These are phyloP conservation scores for Coemansia sp. DNA, from an alignment of 192 early-diverging fungal genomes.

Conservation along the genomic window DNA sequence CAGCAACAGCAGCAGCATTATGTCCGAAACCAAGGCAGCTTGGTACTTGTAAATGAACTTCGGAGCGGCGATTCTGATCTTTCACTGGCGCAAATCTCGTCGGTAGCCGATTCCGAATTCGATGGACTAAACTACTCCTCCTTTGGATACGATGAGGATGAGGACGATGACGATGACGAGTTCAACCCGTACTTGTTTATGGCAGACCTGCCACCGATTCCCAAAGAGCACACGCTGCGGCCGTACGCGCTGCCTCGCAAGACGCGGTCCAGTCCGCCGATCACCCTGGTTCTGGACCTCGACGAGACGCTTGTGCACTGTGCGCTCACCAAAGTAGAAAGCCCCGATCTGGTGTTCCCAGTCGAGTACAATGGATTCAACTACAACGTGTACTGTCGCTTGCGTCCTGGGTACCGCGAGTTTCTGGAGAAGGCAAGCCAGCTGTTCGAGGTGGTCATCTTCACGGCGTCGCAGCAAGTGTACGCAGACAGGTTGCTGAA, in stretches of 20 bases:
- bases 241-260: slow-evolving; percentile 61
- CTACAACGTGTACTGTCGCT: slow-evolving; percentile 66
- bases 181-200: slow-evolving; percentile 59
- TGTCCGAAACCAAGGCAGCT: not conserved
- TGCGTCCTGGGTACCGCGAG: slow-evolving; percentile 63
- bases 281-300: slow-evolving; percentile 66
- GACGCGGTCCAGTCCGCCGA: slow-evolving; percentile 61
- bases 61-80: slow-evolving; percentile 14
- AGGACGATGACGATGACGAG: slow-evolving; percentile 56
- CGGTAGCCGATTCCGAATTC: slow-evolving; percentile 25
- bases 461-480: slow-evolving; percentile 74
- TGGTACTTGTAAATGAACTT: not conserved
- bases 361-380: slow-evolving; percentile 65
- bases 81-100: slow-evolving; percentile 26
- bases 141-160: slow-evolving; percentile 45
- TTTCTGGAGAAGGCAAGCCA: slow-evolving; percentile 61
- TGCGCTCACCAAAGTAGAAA: slow-evolving; percentile 55
- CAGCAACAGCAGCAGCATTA: not conserved
- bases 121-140: slow-evolving; percentile 37
- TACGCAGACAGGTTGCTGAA: slow-evolving; percentile 67
- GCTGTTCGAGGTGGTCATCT: slow-evolving; percentile 70
- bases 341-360: slow-evolving; percentile 63
- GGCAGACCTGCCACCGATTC: slow-evolving; percentile 61
- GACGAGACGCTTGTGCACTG: slow-evolving; percentile 76
- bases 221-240: slow-evolving; percentile 55